Evolutionary conservation across 169 alveolate genomes (phyloP).

Genomic region (Cystoisospora suis): DNA sequence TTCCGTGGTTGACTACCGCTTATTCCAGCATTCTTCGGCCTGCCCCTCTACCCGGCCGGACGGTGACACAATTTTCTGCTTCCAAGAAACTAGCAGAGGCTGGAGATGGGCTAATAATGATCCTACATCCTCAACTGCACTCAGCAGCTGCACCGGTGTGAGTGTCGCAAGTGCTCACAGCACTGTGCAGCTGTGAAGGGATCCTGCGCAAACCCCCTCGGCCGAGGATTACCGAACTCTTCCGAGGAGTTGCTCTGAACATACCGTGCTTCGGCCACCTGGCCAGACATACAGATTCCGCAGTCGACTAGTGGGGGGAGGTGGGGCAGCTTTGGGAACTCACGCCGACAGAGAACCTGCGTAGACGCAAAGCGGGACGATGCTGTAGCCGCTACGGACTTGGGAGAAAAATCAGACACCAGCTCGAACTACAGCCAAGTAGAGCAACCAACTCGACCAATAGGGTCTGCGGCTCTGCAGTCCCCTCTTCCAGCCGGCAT

Average conservation of each 20-base stretch:
- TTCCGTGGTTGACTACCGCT: no score
- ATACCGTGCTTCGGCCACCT: slow-evolving; percentile 13
- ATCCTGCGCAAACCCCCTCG: no score
- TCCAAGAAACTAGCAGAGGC: no score
- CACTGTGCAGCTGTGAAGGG: no score
- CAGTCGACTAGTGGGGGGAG: slow-evolving; percentile 9
- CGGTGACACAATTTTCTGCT: no score
- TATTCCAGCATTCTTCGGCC: no score
- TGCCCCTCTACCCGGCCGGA: no score
- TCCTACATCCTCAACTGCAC: no score
- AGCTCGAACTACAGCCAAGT: not conserved
- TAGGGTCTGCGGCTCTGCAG: not conserved
- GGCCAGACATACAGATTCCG: not conserved
- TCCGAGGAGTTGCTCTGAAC: not conserved
- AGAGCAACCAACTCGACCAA: not conserved
- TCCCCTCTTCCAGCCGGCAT: not conserved
- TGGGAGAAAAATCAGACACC: not conserved
- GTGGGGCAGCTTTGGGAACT: not conserved
- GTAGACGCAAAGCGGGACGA: not conserved
- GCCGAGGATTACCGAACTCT: not conserved
- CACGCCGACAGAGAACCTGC: slow-evolving; percentile 23
- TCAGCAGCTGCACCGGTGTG: no score
- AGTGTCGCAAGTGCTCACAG: no score
- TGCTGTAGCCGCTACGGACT: not conserved
- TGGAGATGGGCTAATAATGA: no score